Conservation (phyloP, 2,329 filamentous ascomycete genomes). For the Blumeria hordei region DNA sequence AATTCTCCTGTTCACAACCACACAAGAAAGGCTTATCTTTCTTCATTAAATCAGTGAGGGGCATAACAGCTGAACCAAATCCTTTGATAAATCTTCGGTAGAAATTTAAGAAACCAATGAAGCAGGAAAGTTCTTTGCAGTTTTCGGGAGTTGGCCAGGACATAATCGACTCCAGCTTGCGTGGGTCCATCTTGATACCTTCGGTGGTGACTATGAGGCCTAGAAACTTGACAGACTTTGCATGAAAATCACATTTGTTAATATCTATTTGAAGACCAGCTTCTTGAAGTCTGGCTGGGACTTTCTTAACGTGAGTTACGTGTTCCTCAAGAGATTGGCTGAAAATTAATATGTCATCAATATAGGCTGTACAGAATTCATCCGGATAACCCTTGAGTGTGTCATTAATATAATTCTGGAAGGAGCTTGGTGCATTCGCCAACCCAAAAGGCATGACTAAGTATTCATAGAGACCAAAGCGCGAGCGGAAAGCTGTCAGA, state of each 20-base stretch:
- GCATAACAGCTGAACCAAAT: background rate
- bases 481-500: background rate
- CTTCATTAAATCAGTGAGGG: background rate
- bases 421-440: conserved; percentile 1
- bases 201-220: background rate
- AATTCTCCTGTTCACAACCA: background rate
- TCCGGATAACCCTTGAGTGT: background rate
- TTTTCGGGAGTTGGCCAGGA: background rate
- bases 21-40: background rate
- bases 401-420: background rate
- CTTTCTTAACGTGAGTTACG: background rate
- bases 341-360: conserved; percentile 2
- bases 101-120: background rate
- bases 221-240: background rate
- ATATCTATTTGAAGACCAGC: background rate
- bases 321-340: background rate
- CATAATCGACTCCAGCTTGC: background rate
- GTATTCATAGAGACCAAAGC: background rate
- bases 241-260: background rate
- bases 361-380: background rate
- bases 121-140: background rate
- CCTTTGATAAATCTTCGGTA: background rate
- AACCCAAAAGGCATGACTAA: conserved; percentile 2
- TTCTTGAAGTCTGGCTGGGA: background rate
- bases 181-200: background rate